A percentile compares a stretch with the other conserved stretches of the same genome.
Evolutionary conservation across 495 filamentous ascomycete genomes (phyloP).

Genomic region (Penicillium flavigenum): DNA sequence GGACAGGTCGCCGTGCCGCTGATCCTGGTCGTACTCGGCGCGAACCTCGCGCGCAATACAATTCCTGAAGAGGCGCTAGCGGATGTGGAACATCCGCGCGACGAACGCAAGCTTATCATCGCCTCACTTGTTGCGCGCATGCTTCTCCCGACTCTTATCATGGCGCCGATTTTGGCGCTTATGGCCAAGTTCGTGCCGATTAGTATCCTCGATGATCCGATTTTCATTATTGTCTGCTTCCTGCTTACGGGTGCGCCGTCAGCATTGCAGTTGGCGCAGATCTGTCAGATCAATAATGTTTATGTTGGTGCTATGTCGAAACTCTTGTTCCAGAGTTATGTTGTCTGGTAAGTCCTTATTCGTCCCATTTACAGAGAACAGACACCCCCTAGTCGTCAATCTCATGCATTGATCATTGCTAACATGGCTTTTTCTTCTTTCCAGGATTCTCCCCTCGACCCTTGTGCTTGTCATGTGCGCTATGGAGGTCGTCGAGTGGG

Average conservation of each 20-base stretch:
- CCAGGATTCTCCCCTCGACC: constrained; percentile 90
- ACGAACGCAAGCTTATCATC: constrained; percentile 76
- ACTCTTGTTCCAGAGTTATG: constrained; percentile 95
- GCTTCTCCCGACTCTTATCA: constrained; percentile 86
- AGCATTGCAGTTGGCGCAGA: constrained; percentile 92
- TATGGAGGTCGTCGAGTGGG: constrained; percentile 92
- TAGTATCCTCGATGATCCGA: constrained; percentile 95
- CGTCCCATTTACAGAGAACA: not conserved
- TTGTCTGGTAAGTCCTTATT: constrained; percentile 71
- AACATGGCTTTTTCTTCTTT: constrained; percentile 15
- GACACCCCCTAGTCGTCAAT: not conserved
- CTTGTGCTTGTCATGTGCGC: constrained; percentile 87
- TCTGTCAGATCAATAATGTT: constrained; percentile 97
- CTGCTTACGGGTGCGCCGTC: constrained; percentile 91
- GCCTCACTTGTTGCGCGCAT: constrained; percentile 86
- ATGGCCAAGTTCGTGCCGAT: constrained; percentile 88
- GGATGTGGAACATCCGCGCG: constrained; percentile 57
- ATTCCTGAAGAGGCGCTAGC: constrained; percentile 56
- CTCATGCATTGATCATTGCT: constrained; percentile 18
- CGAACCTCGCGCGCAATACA: constrained; percentile 82
- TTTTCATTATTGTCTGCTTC: constrained; percentile 97
- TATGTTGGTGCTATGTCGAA: constrained; percentile 92
- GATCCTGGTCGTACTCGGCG: constrained; percentile 94
- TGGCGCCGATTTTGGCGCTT: constrained; percentile 90
- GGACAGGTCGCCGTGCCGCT: constrained; percentile 91